These are phyloP conservation scores for Fusarium tuaranense DNA, from an alignment of 2,329 filamentous ascomycete genomes.

Conservation along the genomic window DNA sequence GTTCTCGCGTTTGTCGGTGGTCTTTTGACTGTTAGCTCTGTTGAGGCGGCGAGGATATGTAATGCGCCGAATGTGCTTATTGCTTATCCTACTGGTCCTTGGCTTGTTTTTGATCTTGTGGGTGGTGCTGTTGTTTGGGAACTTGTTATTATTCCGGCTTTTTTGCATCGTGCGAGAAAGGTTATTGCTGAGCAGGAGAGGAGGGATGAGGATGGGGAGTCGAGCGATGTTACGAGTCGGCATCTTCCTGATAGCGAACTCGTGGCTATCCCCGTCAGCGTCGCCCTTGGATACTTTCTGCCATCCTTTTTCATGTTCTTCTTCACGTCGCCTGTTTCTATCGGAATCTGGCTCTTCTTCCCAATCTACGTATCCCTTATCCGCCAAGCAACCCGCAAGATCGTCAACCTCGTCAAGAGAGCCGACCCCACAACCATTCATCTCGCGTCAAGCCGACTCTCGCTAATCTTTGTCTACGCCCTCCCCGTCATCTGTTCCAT, in stretches of 20 bases:
- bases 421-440: constrained; percentile 51
- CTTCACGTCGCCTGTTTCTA: constrained; percentile 50
- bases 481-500: constrained; percentile 59
- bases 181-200: constrained; percentile 44
- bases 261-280: constrained; percentile 65
- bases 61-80: constrained; percentile 52
- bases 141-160: constrained; percentile 62
- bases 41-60: constrained; percentile 61
- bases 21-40: constrained; percentile 61
- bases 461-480: constrained; percentile 57
- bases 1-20: constrained; percentile 59
- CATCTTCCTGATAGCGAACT: constrained; percentile 64
- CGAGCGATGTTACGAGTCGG: constrained; percentile 42
- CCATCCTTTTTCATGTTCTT: constrained; percentile 61
- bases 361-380: constrained; percentile 61
- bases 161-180: constrained; percentile 56
- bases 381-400: constrained; percentile 51
- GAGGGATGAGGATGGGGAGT: constrained; percentile 29
- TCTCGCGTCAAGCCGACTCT: constrained; percentile 56
- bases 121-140: constrained; percentile 65
- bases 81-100: constrained; percentile 53
- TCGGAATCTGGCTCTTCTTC: constrained; percentile 64
- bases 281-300: constrained; percentile 60
- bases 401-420: constrained; percentile 41
- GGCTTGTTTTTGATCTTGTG: constrained; percentile 62